phyloP scores from a whole-genome alignment of 352 stramenopile species.

The Phytophthora palmivora region DNA sequence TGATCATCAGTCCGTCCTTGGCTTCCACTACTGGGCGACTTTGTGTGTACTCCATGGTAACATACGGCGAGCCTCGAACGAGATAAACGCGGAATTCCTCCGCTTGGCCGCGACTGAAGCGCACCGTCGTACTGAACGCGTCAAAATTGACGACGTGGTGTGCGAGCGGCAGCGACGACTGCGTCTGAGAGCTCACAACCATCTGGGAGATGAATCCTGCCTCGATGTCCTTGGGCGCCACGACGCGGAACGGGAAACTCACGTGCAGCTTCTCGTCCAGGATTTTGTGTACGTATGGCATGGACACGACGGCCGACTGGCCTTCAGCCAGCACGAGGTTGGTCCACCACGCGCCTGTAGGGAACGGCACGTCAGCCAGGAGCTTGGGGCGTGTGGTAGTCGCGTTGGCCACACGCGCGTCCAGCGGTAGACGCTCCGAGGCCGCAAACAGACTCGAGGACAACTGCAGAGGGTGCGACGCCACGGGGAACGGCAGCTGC shows the following conservation, averaged over 20 bases:
- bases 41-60: slow-evolving; percentile 73
- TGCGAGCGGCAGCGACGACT: slow-evolving; percentile 15
- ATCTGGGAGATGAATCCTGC: slow-evolving; percentile 79
- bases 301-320: slow-evolving; percentile 59
- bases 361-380: slow-evolving; percentile 70
- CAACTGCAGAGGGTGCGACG: slow-evolving; percentile 60
- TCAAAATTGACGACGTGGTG: slow-evolving; percentile 80
- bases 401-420: slow-evolving; percentile 27
- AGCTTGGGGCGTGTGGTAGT: slow-evolving; percentile 8
- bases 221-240: slow-evolving; percentile 61
- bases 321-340: slow-evolving; percentile 80
- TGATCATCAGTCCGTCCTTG: slow-evolving; percentile 56
- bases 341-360: slow-evolving; percentile 84
- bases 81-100: slow-evolving; percentile 66
- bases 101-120: slow-evolving; percentile 49
- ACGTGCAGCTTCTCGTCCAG: slow-evolving; percentile 67
- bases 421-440: slow-evolving; percentile 44
- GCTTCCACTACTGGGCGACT: slow-evolving; percentile 64
- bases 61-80: slow-evolving; percentile 81
- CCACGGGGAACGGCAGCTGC: slow-evolving; percentile 60
- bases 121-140: slow-evolving; percentile 66
- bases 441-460: slow-evolving; percentile 56
- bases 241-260: slow-evolving; percentile 84
- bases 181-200: slow-evolving; percentile 45
- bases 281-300: slow-evolving; percentile 78